Conservation (phyloP, 2,329 filamentous ascomycete species). For the Fusarium falciforme region DNA sequence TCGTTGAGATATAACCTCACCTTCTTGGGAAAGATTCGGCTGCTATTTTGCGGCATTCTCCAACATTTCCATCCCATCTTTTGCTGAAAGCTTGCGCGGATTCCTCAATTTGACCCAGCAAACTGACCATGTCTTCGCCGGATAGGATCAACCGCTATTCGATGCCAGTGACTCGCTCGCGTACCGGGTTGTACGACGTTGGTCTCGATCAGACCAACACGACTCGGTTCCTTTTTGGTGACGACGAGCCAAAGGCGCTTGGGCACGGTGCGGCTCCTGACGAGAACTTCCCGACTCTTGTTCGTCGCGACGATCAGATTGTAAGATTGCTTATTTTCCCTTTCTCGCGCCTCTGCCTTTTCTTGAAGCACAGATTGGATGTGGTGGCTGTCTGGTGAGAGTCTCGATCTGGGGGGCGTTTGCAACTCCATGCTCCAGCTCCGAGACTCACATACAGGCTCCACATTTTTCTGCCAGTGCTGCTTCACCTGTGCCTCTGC, state of each 20-base stretch:
- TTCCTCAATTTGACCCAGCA: neutral
- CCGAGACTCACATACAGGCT: slow-evolving; percentile 19
- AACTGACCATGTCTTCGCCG: slow-evolving; percentile 39
- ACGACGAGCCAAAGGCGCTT: slow-evolving; percentile 72
- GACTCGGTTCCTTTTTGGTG: slow-evolving; percentile 85
- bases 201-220: slow-evolving; percentile 86
- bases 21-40: neutral
- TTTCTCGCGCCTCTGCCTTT: neutral
- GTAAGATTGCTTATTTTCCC: slow-evolving; percentile 54
- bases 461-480: slow-evolving; percentile 36
- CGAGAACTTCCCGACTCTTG: slow-evolving; percentile 88
- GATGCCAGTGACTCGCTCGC: slow-evolving; percentile 84
- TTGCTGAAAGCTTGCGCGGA: neutral
- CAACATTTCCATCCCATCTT: neutral
- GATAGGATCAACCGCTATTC: slow-evolving; percentile 88
- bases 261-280: slow-evolving; percentile 70
- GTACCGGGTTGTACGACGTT: slow-evolving; percentile 74
- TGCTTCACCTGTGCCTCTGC: slow-evolving; percentile 28
- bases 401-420: slow-evolving; percentile 18
- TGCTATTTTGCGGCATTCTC: neutral
- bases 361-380: neutral
- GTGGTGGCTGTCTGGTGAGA: neutral
- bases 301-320: slow-evolving; percentile 71
- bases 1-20: neutral
- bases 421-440: slow-evolving; percentile 20